Percentiles rank a stretch among this genome's conserved stretches.
These are phyloP conservation scores for Chimonanthus praecox DNA, from an alignment of 164 flowering plant species.

Conservation along the genomic window DNA sequence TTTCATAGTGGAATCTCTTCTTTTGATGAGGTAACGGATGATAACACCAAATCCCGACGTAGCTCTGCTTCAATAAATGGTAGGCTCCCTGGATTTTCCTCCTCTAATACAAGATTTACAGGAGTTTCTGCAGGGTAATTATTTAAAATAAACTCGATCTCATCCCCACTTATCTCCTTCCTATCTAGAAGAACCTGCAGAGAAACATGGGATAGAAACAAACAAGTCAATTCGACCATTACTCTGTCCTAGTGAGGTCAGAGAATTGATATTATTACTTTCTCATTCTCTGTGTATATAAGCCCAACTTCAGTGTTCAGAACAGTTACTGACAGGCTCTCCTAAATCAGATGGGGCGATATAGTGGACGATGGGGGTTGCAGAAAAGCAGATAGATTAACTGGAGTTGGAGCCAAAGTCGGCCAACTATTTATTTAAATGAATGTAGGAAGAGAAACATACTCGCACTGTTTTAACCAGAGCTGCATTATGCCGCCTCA, in stretches of 20 bases:
- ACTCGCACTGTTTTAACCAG: conserved; percentile 84
- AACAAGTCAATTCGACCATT: background rate
- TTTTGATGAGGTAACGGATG: conserved; percentile 26
- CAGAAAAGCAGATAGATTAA: background rate
- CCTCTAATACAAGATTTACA: conserved; percentile 48
- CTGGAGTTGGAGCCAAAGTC: too few relatives aligned
- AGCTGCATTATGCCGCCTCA: conserved; percentile 69
- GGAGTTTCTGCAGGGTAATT: conserved; percentile 78
- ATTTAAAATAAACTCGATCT: conserved; percentile 61
- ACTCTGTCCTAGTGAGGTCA: background rate
- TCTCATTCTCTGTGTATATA: background rate
- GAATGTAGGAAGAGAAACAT: conserved; percentile 5
- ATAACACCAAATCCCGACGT: conserved; percentile 33
- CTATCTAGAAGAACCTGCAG: conserved; percentile 73
- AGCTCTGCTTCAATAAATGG: conserved; percentile 35
- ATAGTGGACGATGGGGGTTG: background rate
- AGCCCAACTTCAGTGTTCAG: background rate
- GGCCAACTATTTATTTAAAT: too few relatives aligned
- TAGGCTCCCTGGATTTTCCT: conserved; percentile 78
- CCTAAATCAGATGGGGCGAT: background rate
- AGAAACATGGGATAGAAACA: background rate
- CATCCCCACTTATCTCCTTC: conserved; percentile 74
- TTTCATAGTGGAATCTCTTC: conserved; percentile 8
- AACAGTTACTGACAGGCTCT: background rate
- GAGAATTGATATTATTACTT: background rate